A percentile compares a stretch with the other conserved stretches of the same genome.
Conservation (phyloP, 148 eudicot species). For the Amaranthus palmeri region DNA sequence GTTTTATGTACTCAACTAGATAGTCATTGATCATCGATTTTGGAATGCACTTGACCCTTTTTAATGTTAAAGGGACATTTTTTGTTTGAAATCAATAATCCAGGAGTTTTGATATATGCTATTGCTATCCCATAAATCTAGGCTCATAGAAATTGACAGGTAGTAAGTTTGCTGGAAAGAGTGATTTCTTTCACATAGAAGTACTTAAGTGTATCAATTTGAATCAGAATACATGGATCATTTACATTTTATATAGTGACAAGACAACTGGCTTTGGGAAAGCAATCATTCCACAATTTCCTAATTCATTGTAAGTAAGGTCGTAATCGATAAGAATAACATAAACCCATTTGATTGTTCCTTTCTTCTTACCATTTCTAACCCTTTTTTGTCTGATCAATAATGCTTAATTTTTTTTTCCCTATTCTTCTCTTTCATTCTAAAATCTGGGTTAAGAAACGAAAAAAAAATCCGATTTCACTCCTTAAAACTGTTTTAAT, state of each 20-base stretch:
- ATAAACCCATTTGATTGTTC: neutral
- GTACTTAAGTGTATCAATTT: neutral
- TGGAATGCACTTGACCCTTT: neutral
- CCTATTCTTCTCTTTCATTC: conserved; percentile 32
- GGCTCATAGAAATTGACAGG: neutral
- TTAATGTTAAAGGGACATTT: neutral
- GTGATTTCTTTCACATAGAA: too few species aligned
- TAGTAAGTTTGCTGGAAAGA: neutral
- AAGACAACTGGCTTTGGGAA: neutral
- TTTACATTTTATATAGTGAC: neutral
- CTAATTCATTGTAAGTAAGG: neutral
- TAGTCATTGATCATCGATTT: neutral
- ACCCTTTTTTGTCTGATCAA: neutral
- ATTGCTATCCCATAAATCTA: neutral
- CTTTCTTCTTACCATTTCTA: neutral
- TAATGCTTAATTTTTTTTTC: conserved; percentile 50
- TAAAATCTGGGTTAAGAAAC: conserved; percentile 51
- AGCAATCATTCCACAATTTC: neutral
- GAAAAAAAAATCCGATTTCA: conserved; percentile 39
- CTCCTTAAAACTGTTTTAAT: too few species aligned
- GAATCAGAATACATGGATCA: neutral
- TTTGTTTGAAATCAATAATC: neutral
- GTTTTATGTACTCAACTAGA: neutral
- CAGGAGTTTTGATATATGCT: neutral
- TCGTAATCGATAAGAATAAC: conserved; percentile 7